Conservation (phyloP, 768 basidiomycete genomes). For the Rhodosporidiobolus odoratus region DNA sequence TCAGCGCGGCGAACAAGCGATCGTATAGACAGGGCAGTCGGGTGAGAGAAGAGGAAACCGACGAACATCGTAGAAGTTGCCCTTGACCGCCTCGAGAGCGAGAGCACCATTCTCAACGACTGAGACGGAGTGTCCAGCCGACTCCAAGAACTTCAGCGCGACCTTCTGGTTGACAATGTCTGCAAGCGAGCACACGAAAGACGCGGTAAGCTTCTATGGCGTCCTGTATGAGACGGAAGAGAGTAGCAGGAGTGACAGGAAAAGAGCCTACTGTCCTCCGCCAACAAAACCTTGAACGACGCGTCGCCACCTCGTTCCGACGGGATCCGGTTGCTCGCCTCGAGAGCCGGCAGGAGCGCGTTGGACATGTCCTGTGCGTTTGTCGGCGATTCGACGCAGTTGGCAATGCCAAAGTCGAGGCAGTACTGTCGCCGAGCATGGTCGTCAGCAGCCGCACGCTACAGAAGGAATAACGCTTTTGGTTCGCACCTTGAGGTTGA, state of each 20-base stretch:
- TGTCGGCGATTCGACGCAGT: constrained; percentile 87
- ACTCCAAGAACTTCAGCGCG: constrained; percentile 92
- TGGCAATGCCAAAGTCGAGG: constrained; percentile 64
- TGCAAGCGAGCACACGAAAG: background rate
- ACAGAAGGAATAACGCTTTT: constrained; percentile 56
- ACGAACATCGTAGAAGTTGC: constrained; percentile 45
- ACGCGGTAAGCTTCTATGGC: background rate
- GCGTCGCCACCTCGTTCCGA: constrained; percentile 79
- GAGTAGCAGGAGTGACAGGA: too few species aligned
- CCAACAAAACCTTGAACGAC: constrained; percentile 84
- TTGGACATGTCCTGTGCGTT: constrained; percentile 81
- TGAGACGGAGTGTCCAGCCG: constrained; percentile 89
- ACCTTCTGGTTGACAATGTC: constrained; percentile 74
- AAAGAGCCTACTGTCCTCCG: constrained; percentile 67
- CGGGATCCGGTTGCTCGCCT: constrained; percentile 86
- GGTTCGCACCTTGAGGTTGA: constrained; percentile 39
- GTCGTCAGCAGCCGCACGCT: constrained; percentile 73
- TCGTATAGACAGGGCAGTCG: background rate
- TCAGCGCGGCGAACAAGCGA: too few species aligned
- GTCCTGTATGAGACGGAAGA: background rate
- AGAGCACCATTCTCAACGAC: constrained; percentile 95
- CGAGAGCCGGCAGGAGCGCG: constrained; percentile 86
- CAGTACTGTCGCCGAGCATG: constrained; percentile 19
- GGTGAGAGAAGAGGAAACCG: background rate
- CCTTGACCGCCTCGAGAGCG: constrained; percentile 86